Conservation (phyloP, 768 basidiomycete species). For the Royoungia palumana region DNA sequence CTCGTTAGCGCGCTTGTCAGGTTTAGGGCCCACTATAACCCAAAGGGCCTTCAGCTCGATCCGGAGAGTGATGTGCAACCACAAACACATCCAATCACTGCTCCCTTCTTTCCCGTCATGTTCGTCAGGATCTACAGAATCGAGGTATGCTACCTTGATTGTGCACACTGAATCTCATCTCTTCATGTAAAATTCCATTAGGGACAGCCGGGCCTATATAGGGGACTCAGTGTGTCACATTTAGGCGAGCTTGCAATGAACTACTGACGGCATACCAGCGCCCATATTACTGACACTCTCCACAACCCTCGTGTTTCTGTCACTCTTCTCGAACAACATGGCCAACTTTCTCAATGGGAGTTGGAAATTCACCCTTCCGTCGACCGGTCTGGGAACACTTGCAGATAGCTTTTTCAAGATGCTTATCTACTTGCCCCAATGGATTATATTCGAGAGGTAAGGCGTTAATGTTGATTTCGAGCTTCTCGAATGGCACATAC, state of each 20-base stretch:
- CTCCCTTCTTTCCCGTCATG: conserved; percentile 75
- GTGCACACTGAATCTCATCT: too few species aligned
- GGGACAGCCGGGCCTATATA: conserved; percentile 71
- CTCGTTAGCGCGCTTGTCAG: conserved; percentile 68
- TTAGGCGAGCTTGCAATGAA: conserved; percentile 30
- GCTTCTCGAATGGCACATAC: too few species aligned
- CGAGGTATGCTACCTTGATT: conserved; percentile 48
- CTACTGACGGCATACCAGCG: conserved; percentile 45
- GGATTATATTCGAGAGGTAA: conserved; percentile 69
- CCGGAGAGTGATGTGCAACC: conserved; percentile 71
- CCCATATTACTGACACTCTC: conserved; percentile 40
- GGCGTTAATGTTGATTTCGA: conserved; percentile 12
- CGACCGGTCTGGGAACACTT: too few species aligned
- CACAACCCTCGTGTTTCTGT: too few species aligned
- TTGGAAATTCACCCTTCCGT: too few species aligned
- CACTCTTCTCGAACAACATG: too few species aligned
- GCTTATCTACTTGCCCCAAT: conserved; percentile 45
- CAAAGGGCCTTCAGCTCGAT: conserved; percentile 78
- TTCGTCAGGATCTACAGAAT: conserved; percentile 62
- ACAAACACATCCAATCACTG: conserved; percentile 74
- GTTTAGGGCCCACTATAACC: conserved; percentile 82
- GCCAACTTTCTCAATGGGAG: too few species aligned
- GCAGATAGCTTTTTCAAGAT: too few species aligned
- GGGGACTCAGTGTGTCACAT: conserved; percentile 51
- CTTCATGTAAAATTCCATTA: conserved; percentile 21